Evolutionary conservation across 768 basidiomycete species (phyloP).

Genomic region (Tremella mesenterica): DNA sequence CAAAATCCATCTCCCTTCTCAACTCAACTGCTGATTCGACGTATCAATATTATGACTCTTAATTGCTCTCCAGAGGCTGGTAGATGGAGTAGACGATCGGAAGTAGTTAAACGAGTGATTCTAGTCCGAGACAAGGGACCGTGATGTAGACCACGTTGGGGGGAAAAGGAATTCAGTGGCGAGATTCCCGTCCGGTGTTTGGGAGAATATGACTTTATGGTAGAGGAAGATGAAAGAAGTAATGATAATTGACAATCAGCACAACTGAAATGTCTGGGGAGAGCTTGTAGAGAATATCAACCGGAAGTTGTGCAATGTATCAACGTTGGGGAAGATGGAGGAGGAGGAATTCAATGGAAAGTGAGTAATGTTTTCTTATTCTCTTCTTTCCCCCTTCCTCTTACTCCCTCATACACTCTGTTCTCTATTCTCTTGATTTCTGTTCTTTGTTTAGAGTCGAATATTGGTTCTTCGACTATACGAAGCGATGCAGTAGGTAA

Average conservation of each 20-base stretch:
- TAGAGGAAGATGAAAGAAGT: neutral
- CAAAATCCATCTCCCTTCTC: neutral
- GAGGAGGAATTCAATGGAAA: constrained; percentile 79
- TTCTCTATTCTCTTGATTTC: too few relatives aligned
- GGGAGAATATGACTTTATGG: too few relatives aligned
- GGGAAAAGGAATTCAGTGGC: neutral
- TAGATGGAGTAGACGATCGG: too few relatives aligned
- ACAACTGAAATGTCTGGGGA: constrained; percentile 73
- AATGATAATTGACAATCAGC: constrained; percentile 29
- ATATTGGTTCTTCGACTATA: too few relatives aligned
- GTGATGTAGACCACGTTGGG: neutral
- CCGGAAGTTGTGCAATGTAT: constrained; percentile 79
- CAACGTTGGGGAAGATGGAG: constrained; percentile 66
- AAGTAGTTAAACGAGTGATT: too few relatives aligned
- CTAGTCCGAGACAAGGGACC: too few relatives aligned
- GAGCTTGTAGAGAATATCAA: constrained; percentile 63
- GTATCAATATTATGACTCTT: too few relatives aligned
- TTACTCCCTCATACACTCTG: neutral
- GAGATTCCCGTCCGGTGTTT: too few relatives aligned
- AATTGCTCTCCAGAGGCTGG: too few relatives aligned
- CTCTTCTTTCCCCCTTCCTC: neutral
- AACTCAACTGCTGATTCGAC: neutral
- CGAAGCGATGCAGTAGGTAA: too few relatives aligned
- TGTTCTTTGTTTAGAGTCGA: too few relatives aligned
- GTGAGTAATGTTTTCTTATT: too few relatives aligned